Conservation (phyloP, 139 green algal genomes). For the Diplosphaera chodatii region DNA sequence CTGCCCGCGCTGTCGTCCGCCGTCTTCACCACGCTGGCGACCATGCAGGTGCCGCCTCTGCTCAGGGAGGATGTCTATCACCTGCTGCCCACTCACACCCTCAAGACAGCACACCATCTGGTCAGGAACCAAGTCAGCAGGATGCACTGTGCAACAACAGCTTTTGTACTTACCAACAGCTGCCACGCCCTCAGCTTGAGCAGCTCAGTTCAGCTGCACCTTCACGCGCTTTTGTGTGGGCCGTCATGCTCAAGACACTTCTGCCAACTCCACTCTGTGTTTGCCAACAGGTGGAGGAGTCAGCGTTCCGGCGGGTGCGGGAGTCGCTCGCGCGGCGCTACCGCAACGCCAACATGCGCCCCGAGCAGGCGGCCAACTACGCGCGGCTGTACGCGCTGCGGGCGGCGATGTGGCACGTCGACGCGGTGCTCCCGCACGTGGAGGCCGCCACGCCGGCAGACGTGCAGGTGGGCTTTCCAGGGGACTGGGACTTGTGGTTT, state of each 20-base stretch:
- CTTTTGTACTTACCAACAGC: too few relatives aligned
- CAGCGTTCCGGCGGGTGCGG: slow-evolving; percentile 46
- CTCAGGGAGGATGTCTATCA: slow-evolving; percentile 12
- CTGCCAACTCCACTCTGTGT: too few relatives aligned
- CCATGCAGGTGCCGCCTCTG: slow-evolving; percentile 33
- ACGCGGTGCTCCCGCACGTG: slow-evolving; percentile 30
- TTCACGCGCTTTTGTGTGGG: too few relatives aligned
- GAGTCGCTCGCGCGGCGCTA: slow-evolving; percentile 72
- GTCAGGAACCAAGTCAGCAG: too few relatives aligned
- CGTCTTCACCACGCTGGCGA: slow-evolving; percentile 58
- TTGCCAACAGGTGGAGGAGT: slow-evolving; percentile 2
- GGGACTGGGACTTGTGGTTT: not conserved
- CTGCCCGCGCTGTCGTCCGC: slow-evolving; percentile 53
- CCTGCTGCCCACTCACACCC: too few relatives aligned
- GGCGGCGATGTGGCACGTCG: slow-evolving; percentile 21
- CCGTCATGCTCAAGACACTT: too few relatives aligned
- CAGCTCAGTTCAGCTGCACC: too few relatives aligned
- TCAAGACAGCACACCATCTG: too few relatives aligned
- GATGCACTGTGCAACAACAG: too few relatives aligned
- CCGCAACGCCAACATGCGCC: slow-evolving; percentile 78
- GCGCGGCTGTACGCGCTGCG: slow-evolving; percentile 59
- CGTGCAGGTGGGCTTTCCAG: slow-evolving; percentile 5
- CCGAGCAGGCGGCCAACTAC: slow-evolving; percentile 70
- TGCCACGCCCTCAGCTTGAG: too few relatives aligned
- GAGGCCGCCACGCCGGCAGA: slow-evolving; percentile 9